phyloP scores from a whole-genome alignment of 805 yeast species.

The Candida ovalis region DNA sequence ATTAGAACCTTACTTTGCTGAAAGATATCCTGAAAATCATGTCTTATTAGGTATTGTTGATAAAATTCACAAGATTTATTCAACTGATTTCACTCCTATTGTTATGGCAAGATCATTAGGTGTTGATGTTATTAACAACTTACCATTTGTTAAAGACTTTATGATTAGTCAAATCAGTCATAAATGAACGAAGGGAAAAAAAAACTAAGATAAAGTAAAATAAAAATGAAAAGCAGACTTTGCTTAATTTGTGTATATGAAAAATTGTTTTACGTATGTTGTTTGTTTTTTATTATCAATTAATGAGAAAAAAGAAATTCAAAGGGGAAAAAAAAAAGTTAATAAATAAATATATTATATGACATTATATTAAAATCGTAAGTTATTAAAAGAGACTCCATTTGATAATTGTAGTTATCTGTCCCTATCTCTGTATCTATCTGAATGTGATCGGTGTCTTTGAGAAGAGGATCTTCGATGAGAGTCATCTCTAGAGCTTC shows the following conservation, averaged over 20 bases:
- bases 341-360: too few relatives aligned
- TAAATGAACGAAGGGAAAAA: slow-evolving; percentile 7
- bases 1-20: slow-evolving; percentile 81
- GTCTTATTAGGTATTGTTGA: slow-evolving; percentile 83
- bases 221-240: too few relatives aligned
- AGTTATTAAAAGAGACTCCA: too few relatives aligned
- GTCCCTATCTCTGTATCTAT: neutral
- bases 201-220: neutral
- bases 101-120: slow-evolving; percentile 78
- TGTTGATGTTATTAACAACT: slow-evolving; percentile 58
- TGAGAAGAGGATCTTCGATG: neutral
- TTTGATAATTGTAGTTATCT: too few relatives aligned
- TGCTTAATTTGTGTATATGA: too few relatives aligned
- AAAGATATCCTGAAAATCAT: slow-evolving; percentile 79
- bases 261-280: too few relatives aligned
- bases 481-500: too few relatives aligned
- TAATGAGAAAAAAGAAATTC: too few relatives aligned
- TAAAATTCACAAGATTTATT: slow-evolving; percentile 82
- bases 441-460: neutral
- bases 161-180: slow-evolving; percentile 51
- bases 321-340: too few relatives aligned
- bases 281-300: neutral
- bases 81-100: slow-evolving; percentile 67
- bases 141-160: slow-evolving; percentile 63
- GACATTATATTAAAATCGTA: too few relatives aligned